Conservation (phyloP, 1,139 yeast species). For the Geotrichum carabidarum region DNA sequence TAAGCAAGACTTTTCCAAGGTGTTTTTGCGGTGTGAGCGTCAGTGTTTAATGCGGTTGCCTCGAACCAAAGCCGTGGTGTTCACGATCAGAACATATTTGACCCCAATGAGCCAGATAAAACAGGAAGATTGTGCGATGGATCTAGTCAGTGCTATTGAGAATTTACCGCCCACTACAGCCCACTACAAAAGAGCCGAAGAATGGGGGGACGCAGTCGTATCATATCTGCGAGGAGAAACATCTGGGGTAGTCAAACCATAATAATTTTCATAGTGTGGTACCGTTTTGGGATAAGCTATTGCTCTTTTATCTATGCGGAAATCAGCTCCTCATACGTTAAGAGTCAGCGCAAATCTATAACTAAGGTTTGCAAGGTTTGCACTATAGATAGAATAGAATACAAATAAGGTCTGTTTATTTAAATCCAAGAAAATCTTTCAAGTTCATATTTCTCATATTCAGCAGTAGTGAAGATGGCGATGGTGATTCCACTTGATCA, state of each 20-base stretch:
- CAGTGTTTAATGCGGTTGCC: slow-evolving; percentile 60
- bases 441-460: too few species aligned
- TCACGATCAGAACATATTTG: slow-evolving; percentile 61
- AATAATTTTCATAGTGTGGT: not conserved
- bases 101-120: slow-evolving; percentile 54
- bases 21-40: slow-evolving; percentile 57
- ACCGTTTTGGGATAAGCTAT: not conserved
- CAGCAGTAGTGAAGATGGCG: too few species aligned
- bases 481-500: too few species aligned
- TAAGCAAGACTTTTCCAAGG: slow-evolving; percentile 51
- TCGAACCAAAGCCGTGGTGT: slow-evolving; percentile 49
- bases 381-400: too few species aligned
- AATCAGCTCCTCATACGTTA: not conserved
- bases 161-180: slow-evolving; percentile 55
- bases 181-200: slow-evolving; percentile 53
- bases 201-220: slow-evolving; percentile 63
- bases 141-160: slow-evolving; percentile 54
- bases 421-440: too few species aligned
- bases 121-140: slow-evolving; percentile 42
- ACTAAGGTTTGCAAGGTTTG: too few species aligned
- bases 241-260: slow-evolving; percentile 23
- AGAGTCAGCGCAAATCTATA: not conserved
- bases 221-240: slow-evolving; percentile 40
- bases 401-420: too few species aligned
- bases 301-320: too few species aligned